Evolutionary conservation across 2,329 filamentous ascomycete species (phyloP).

Genomic region (Ophiostoma sp.): DNA sequence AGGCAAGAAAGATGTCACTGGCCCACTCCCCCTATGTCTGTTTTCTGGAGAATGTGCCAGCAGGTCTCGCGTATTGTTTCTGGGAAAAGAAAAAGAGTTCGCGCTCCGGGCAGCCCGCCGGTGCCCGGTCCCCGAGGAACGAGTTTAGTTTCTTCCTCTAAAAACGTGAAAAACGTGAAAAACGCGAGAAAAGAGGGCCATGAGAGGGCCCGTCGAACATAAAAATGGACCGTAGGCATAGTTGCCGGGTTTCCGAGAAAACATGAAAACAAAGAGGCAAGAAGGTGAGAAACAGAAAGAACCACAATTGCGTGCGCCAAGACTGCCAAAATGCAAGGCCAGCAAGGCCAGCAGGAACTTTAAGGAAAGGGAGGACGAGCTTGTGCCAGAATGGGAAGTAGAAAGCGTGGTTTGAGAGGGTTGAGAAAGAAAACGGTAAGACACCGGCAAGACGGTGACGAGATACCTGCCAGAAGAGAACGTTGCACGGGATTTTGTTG

Average conservation of each 20-base stretch:
- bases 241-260: background rate
- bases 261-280: background rate
- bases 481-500: background rate
- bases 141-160: background rate
- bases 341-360: background rate
- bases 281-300: background rate
- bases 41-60: background rate
- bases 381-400: background rate
- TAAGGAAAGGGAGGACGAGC: background rate
- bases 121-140: background rate
- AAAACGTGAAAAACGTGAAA: background rate
- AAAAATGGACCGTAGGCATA: background rate
- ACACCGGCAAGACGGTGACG: background rate
- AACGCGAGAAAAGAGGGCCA: background rate
- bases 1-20: slow-evolving; percentile 3
- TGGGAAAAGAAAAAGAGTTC: background rate
- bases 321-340: background rate
- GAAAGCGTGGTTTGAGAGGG: no score
- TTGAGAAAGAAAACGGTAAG: background rate
- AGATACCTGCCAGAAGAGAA: background rate
- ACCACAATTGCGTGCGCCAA: background rate
- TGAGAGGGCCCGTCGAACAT: background rate
- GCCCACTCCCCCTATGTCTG: background rate
- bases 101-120: background rate
- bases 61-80: background rate